Evolutionary conservation across 2,329 filamentous ascomycete species (phyloP), one percentile per base, ranked within the genome.

Genomic region (Penicillium paneum): DNA sequence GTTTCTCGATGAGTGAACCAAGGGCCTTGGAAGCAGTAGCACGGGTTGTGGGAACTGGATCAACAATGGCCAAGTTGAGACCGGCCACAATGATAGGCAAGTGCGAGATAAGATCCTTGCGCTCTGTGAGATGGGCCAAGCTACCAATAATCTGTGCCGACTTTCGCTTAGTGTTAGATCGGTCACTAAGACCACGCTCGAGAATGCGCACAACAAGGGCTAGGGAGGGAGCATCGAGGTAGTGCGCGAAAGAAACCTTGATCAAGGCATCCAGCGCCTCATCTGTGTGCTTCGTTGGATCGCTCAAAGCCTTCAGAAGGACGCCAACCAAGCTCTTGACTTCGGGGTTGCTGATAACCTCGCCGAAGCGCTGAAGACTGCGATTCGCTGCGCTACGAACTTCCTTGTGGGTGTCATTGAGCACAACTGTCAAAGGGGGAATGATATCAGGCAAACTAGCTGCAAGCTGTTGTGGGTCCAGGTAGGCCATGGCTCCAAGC

Each of bases 401-500:
- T 76, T 99, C 94, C 74, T 99, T 99, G 77, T 99, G 94, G 67
- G 90, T 97, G 77, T 99, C 94, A 64, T 96, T 99, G 55, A 99
- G 79, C 3, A 97, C 94, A 42, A 88, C 86, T 1, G 95, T 97
- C 54, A 99, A 81, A 15, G 95, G 93, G 26, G 95, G 94, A 63
- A 99, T 99, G 64, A 99, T 99, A 53, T 96, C 92, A 2, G 94
- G 94, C 66, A 99, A 78, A 71, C 92, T 97, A 64, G 88, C 83
- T 1, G 94, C 91, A 17, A 99, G 83, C 72, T 99, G 94, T 62
- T 97, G 89, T 8, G 95, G 93, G 71, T 97, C 94, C 31, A 99
- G 83, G 71, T 99, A 99, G 5, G 94, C 95, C 94, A 99, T 99
- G 59, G 94, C 94, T 71, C 94, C 94, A 13, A 99, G 82, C 26